Base-by-base conservation (phyloP, 73 alveolate species). In the Tetrahymena borealis region DNA sequence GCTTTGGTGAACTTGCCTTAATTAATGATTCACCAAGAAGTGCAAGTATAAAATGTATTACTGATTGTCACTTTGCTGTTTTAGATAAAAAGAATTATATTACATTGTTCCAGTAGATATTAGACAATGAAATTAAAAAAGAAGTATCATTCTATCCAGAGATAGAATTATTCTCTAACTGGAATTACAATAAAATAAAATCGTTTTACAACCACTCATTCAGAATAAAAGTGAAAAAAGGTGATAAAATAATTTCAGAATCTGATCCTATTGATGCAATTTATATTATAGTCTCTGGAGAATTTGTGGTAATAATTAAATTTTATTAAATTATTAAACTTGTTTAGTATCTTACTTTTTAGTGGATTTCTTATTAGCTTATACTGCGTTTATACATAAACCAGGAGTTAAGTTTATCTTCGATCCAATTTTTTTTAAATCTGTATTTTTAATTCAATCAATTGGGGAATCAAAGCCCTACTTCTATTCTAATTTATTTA, bases 1-100 rank as follows among this genome's bases (percentile, higher is more conserved):
- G 91, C 16, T 92, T 92, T 92, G 95, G 95, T 32, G 95, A 92
- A 90, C 77, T 78, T 4, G 95, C 95, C 78, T 85, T 92, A 6
- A 33, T 92, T n/a, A 78, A 78, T 92, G 90, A 79, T 39, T 38
- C 90, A 38, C 92, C 95, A 28, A 77, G 95, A 36, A 78, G 43
- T 32, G 95, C 95, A 18, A 92, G 92, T 15, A 92, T 92, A 78
- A 78, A 79, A n/a, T 92, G 95, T 39, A 91, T 78, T 1, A 78
- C 43, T 37, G 91, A 92, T 36, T 78, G 95, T 24, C 39, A 24
- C 32, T 92, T 92, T 92, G 95, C 95, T 31, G 95, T 92, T 18
- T 39, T 92, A 33, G 92, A 92, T 38, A 92, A 92, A 18, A 60
- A 60, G 35, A 60, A 60, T 18, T 60, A 60, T 28, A 60, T 60